Evolutionary conservation across 257 asterid species (phyloP), one percentile per base, ranked within the genome.

Genomic region (Henckelia pumila): DNA sequence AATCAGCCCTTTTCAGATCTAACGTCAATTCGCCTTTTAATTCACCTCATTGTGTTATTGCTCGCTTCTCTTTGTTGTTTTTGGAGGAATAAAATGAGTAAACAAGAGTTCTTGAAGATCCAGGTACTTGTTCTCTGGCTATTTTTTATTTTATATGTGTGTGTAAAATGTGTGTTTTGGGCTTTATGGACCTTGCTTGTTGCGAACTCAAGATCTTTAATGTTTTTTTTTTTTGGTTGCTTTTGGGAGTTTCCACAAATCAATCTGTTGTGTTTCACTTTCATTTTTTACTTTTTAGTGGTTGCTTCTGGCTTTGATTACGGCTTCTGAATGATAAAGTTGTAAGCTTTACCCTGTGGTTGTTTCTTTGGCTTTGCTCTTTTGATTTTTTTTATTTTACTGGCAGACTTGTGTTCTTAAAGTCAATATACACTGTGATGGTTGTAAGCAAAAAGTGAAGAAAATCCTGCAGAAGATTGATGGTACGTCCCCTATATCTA

Each of bases 31-130:
- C 5, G 40, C 11, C 2, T 32, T 32, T 35, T 40, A 40, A 40
- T 14, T 14, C 17, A 40, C 19, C 50, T 0, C 50, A 40, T 40
- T 40, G 47, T 35, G 9, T 35, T 35, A 2, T 35, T 35, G 17
- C 14, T 40, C n/a, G 50, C n/a, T 40, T 40, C 50, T 40, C n/a
- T 4, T 40, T 14, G 50, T 40, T 40, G 50, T 13, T 40, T 40
- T 40, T 4, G 50, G n/a, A 6, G 0, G n/a, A 13, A 40, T 40
- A 77, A 73, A 56, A 91, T 91, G 98, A 85, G 95, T 84, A 92
- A 85, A 76, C 96, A 89, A 72, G 98, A 92, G 89, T 84, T 87
- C 79, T 73, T 92, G 92, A 92, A 92, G 94, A 85, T 87, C 92
- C 89, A 92, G 98, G 98, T 92, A 63, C 76, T 63, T 33, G 13